Evolutionary conservation across 176 grass and related monocot genomes (phyloP).

Genomic region (Alopecurus myosuroides): DNA sequence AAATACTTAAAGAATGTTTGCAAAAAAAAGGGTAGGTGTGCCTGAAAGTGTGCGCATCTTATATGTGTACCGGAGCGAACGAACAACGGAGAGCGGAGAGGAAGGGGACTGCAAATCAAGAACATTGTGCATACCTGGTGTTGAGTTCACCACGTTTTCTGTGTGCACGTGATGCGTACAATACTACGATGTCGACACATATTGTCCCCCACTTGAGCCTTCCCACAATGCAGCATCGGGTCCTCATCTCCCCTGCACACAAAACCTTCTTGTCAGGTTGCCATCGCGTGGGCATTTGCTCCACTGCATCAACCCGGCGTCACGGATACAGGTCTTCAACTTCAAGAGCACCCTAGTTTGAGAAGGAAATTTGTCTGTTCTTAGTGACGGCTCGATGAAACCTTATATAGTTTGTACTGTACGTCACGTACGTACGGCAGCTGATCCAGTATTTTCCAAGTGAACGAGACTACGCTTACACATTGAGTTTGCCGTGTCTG

Average conservation of each 20-base stretch:
- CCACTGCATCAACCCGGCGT: not conserved
- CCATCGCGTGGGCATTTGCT: not conserved
- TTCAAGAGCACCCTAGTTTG: not conserved
- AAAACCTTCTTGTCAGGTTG: not conserved
- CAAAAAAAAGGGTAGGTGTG: too few species aligned
- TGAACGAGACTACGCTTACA: not conserved
- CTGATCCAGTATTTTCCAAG: not conserved
- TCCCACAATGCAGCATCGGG: not conserved
- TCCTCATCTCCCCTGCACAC: not conserved
- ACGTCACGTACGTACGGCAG: not conserved
- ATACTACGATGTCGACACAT: not conserved
- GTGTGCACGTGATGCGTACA: not conserved
- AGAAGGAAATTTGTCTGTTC: not conserved
- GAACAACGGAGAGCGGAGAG: not conserved
- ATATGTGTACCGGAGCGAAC: not conserved
- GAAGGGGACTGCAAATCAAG: not conserved
- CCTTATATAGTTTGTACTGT: not conserved
- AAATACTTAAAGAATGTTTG: too few species aligned
- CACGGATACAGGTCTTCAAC: not conserved
- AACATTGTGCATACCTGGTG: not conserved
- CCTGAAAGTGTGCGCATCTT: too few species aligned
- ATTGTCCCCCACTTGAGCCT: not conserved
- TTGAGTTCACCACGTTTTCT: not conserved
- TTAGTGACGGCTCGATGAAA: not conserved
- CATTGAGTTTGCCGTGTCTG: not conserved